These are phyloP conservation scores for Rutstroemia sydowiana DNA, from an alignment of 2,329 filamentous ascomycete genomes.

Conservation along the genomic window DNA sequence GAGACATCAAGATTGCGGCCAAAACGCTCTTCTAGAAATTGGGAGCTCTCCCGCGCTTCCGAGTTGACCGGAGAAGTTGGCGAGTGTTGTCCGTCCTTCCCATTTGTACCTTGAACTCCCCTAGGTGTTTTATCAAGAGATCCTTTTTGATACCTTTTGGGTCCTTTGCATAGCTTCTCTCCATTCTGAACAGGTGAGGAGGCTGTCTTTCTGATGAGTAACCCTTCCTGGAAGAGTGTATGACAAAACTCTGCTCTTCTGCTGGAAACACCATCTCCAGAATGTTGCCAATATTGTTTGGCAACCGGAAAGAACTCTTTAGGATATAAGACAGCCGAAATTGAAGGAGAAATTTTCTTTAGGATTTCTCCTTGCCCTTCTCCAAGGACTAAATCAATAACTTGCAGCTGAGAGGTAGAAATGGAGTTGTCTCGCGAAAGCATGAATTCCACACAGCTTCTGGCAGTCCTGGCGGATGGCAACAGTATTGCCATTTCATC, in stretches of 20 bases:
- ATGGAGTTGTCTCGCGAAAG: slow-evolving; percentile 47
- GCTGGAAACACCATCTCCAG: slow-evolving; percentile 86
- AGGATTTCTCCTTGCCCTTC: slow-evolving; percentile 45
- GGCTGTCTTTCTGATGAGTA: slow-evolving; percentile 45
- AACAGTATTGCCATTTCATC: slow-evolving; percentile 74
- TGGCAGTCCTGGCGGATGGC: slow-evolving; percentile 62
- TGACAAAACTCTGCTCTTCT: slow-evolving; percentile 87
- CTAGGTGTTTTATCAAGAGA: slow-evolving; percentile 37
- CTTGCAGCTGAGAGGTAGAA: slow-evolving; percentile 40
- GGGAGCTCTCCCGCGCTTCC: slow-evolving; percentile 54
- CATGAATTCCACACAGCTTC: slow-evolving; percentile 69
- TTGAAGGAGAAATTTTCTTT: slow-evolving; percentile 47
- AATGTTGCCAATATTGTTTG: slow-evolving; percentile 98
- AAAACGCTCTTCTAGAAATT: slow-evolving; percentile 90
- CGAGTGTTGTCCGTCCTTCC: not conserved
- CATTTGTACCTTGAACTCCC: slow-evolving; percentile 15
- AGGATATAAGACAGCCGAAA: slow-evolving; percentile 67
- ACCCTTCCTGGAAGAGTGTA: slow-evolving; percentile 61
- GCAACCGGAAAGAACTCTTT: slow-evolving; percentile 60
- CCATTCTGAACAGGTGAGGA: slow-evolving; percentile 20
- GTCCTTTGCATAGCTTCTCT: slow-evolving; percentile 50
- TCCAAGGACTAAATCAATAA: slow-evolving; percentile 58
- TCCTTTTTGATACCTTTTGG: slow-evolving; percentile 68
- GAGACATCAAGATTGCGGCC: slow-evolving; percentile 81
- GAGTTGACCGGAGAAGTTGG: slow-evolving; percentile 15